These are phyloP conservation scores for Chlorella sorokiniana DNA, from an alignment of 139 green algal genomes.

Conservation along the genomic window DNA sequence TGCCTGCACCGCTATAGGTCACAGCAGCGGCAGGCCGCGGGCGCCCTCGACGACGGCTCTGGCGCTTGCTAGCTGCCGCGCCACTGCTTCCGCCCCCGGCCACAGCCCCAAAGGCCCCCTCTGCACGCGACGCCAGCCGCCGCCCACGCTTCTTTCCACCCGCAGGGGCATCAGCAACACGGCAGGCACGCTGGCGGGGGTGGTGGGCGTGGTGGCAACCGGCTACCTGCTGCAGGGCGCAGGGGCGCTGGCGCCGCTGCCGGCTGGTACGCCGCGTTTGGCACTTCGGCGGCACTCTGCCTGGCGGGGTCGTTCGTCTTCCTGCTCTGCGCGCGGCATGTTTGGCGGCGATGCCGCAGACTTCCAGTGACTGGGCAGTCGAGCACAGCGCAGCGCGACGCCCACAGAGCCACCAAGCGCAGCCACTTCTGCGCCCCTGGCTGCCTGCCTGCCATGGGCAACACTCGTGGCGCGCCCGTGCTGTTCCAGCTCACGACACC, in stretches of 20 bases:
- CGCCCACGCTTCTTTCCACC: too few relatives aligned
- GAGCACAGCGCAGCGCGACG: neutral
- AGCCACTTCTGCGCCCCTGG: too few relatives aligned
- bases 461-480: too few relatives aligned
- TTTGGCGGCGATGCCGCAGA: constrained; percentile 51
- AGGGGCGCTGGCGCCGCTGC: constrained; percentile 47
- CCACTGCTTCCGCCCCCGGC: too few relatives aligned
- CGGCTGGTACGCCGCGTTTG: constrained; percentile 81
- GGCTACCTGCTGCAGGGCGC: constrained; percentile 83
- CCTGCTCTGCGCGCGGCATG: constrained; percentile 62
- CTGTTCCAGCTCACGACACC: too few relatives aligned
- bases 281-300: constrained; percentile 60
- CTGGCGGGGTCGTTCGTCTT: constrained; percentile 78
- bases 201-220: constrained; percentile 92
- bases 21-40: too few relatives aligned
- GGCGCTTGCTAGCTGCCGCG: too few relatives aligned
- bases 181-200: constrained; percentile 79
- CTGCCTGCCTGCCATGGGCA: too few relatives aligned
- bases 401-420: neutral
- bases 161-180: constrained; percentile 73
- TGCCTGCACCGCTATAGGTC: too few relatives aligned
- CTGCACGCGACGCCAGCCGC: too few relatives aligned
- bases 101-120: too few relatives aligned
- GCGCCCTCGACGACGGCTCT: too few relatives aligned
- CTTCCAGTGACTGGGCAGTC: neutral